Evolutionary conservation across 441 rosid species (phyloP).

Genomic region (Dalechampia spathulata): DNA sequence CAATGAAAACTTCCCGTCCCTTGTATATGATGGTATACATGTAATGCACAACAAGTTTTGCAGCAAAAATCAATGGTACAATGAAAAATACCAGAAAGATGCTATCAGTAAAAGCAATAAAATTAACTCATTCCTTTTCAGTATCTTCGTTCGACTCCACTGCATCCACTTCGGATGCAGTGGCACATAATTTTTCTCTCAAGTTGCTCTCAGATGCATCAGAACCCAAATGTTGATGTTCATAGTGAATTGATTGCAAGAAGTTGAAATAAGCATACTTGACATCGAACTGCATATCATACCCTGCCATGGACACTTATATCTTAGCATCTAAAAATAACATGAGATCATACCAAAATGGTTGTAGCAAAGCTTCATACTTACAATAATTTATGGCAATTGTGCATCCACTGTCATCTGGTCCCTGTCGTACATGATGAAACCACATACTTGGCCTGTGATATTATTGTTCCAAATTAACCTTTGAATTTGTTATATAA

Average conservation of each 20-base stretch:
- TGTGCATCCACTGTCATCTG: conserved; percentile 58
- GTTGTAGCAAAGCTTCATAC: conserved; percentile 13
- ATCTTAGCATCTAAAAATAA: conserved; percentile 4
- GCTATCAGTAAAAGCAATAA: not conserved
- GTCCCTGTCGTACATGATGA: conserved; percentile 82
- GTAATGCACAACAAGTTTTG: not conserved
- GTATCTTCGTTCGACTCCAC: conserved; percentile 9
- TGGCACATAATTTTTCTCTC: conserved; percentile 2
- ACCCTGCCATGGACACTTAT: conserved; percentile 48
- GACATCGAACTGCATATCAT: conserved; percentile 88
- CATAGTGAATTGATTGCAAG: conserved; percentile 50
- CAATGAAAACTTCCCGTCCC: not conserved
- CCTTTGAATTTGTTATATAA: not conserved
- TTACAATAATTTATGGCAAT: conserved; percentile 86
- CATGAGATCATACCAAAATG: not conserved
- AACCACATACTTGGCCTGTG: conserved; percentile 98
- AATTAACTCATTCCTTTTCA: conserved; percentile 7
- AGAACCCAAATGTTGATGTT: conserved; percentile 22
- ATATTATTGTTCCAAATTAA: conserved; percentile 16
- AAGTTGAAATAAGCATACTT: conserved; percentile 90
- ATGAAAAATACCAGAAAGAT: not conserved
- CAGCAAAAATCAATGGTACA: not conserved
- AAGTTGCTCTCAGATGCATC: conserved; percentile 6
- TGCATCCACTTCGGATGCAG: conserved; percentile 1
- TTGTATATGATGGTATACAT: not conserved